Percentiles rank a stretch among this genome's conserved stretches.
Evolutionary conservation across 1,139 yeast genomes (phyloP).

Genomic region (Chernovozyma aurita): DNA sequence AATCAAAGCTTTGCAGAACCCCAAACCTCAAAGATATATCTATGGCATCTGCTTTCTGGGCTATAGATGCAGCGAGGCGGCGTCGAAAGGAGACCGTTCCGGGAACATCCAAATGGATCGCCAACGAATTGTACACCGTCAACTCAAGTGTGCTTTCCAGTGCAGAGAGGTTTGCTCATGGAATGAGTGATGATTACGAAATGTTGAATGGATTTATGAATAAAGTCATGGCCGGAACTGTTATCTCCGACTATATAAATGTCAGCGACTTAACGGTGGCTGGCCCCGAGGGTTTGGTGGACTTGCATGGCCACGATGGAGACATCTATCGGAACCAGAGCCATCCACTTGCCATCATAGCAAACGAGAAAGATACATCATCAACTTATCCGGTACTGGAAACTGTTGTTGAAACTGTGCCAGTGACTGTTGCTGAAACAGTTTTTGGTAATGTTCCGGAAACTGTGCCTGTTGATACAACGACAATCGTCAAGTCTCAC

Average conservation of each 20-base stretch:
- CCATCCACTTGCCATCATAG: not conserved
- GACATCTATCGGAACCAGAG: too few species aligned
- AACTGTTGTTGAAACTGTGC: not conserved
- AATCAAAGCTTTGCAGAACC: not conserved
- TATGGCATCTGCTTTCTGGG: conserved; percentile 32
- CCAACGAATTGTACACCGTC: conserved; percentile 27
- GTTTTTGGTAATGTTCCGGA: not conserved
- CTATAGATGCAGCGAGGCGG: conserved; percentile 26
- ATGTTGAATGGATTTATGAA: conserved; percentile 21
- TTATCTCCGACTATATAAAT: not conserved
- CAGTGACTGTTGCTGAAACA: not conserved
- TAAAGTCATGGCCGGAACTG: conserved; percentile 11
- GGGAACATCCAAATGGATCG: conserved; percentile 38
- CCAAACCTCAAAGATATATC: not conserved
- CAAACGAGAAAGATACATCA: too few species aligned
- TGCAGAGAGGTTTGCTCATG: conserved; percentile 18
- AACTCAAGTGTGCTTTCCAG: conserved; percentile 24
- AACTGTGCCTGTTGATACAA: too few species aligned
- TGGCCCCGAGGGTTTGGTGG: not conserved
- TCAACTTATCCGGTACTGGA: not conserved
- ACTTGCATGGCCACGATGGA: too few species aligned
- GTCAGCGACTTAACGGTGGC: not conserved
- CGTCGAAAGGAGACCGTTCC: conserved; percentile 27
- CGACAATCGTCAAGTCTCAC: not conserved
- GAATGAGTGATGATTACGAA: conserved; percentile 17